Evolutionary conservation across 225 moss, liverwort and hornwort species (phyloP).

Genomic region (Neckera pumila): DNA sequence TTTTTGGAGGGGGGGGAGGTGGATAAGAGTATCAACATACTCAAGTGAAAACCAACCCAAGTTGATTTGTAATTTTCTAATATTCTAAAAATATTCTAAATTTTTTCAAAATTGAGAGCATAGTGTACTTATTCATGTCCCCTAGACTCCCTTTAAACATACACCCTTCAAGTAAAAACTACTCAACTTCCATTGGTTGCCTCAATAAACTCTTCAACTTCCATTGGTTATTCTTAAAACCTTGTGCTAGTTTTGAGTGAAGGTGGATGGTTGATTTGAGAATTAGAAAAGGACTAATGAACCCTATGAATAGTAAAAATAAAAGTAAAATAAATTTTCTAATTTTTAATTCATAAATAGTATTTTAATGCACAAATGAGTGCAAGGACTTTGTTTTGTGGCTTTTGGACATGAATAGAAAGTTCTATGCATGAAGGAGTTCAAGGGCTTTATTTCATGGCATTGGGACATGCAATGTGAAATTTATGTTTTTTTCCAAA

Average conservation of each 20-base stretch:
- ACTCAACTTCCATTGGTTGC: background rate
- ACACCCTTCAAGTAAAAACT: background rate
- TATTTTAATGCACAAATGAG: too few species aligned
- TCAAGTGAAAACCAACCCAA: background rate
- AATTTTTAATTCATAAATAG: too few species aligned
- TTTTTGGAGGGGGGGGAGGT: background rate
- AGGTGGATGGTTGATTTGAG: accelerated
- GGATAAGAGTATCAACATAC: background rate
- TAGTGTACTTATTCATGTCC: background rate
- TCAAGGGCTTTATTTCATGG: too few species aligned
- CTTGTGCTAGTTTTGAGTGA: accelerated
- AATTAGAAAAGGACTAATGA: background rate
- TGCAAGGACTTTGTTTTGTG: too few species aligned
- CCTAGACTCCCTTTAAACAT: background rate
- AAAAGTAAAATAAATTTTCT: too few species aligned
- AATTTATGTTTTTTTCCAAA: too few species aligned
- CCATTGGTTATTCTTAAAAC: background rate
- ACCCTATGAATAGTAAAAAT: too few species aligned
- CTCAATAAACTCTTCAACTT: background rate
- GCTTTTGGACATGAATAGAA: too few species aligned
- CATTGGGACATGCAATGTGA: too few species aligned
- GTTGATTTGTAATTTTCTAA: background rate
- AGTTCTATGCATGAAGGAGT: too few species aligned
- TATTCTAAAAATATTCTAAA: background rate
- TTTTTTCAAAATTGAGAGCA: background rate